Evolutionary conservation across 83 land plant genomes (phyloP).

Genomic region (Diphasiastrum complanatum): DNA sequence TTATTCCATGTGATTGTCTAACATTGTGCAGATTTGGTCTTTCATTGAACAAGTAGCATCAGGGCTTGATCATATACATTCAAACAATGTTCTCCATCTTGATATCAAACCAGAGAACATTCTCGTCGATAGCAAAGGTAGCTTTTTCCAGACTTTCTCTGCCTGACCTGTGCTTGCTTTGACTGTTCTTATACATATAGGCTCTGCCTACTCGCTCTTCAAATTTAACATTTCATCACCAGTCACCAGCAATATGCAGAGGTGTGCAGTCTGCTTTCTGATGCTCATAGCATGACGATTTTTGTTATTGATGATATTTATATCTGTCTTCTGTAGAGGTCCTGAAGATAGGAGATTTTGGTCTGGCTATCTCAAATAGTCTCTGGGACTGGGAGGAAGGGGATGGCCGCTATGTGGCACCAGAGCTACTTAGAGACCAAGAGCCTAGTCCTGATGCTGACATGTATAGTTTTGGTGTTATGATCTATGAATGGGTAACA

Average conservation of each 20-base stretch:
- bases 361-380: constrained; percentile 25
- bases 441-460: constrained; percentile 33
- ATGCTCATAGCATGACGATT: neutral
- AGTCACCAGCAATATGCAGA: too few species aligned
- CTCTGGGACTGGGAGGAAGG: constrained; percentile 38
- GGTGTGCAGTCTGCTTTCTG: too few species aligned
- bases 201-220: too few species aligned
- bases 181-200: neutral
- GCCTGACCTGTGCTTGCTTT: neutral
- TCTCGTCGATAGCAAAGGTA: constrained; percentile 26
- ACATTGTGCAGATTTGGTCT: constrained; percentile 25
- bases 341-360: constrained; percentile 34
- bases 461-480: constrained; percentile 36
- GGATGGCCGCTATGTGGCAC: constrained; percentile 32
- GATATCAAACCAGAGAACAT: constrained; percentile 36
- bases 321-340: constrained; percentile 4
- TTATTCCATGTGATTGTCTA: too few species aligned
- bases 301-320: too few species aligned
- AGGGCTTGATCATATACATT: constrained; percentile 28
- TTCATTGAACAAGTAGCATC: constrained; percentile 30
- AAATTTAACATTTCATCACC: too few species aligned
- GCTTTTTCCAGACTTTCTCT: neutral
- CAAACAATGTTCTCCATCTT: constrained; percentile 30
- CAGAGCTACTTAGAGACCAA: constrained; percentile 30
- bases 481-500: constrained; percentile 31